phyloP scores from a whole-genome alignment of 345 rosid species.

The Firmiana major region DNA sequence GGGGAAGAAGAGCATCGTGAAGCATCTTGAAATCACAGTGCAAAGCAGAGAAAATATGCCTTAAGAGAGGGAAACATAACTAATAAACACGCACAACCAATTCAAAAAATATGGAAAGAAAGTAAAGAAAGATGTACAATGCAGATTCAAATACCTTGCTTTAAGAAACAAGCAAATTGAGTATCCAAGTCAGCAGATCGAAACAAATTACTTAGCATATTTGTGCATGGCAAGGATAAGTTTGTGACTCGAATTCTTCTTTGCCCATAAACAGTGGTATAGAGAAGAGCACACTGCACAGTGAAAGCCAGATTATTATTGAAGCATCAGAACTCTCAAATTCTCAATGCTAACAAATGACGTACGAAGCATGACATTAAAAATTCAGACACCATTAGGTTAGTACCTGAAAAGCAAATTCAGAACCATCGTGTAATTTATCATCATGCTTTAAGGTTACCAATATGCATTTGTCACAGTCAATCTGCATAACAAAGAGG shows the following conservation, averaged over 20 bases:
- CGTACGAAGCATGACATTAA: constrained; percentile 2
- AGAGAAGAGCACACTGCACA: constrained; percentile 91
- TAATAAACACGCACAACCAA: not conserved
- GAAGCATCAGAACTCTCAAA: constrained; percentile 3
- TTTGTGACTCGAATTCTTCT: constrained; percentile 92
- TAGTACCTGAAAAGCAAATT: constrained; percentile 86
- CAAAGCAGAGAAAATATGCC: not conserved
- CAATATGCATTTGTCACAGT: constrained; percentile 88
- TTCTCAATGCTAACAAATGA: constrained; percentile 14
- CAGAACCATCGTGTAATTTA: constrained; percentile 90
- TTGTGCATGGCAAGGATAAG: constrained; percentile 89
- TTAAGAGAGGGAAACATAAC: not conserved
- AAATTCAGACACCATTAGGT: not conserved
- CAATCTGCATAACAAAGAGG: constrained; percentile 55
- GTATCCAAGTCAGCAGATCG: constrained; percentile 96
- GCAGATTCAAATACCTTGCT: constrained; percentile 60
- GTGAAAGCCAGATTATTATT: constrained; percentile 21
- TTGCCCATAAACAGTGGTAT: constrained; percentile 88
- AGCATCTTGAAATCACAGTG: not conserved
- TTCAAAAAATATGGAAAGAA: not conserved
- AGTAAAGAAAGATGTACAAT: not conserved
- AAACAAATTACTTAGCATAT: constrained; percentile 78
- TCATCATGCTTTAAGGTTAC: constrained; percentile 95
- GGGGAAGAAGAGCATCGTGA: not conserved
- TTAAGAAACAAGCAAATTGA: constrained; percentile 88